A percentile compares a stretch with the other conserved stretches of the same genome.
These are phyloP conservation scores for Nakaseomyces nivariensis DNA, from an alignment of 1,139 yeast species.

Conservation along the genomic window DNA sequence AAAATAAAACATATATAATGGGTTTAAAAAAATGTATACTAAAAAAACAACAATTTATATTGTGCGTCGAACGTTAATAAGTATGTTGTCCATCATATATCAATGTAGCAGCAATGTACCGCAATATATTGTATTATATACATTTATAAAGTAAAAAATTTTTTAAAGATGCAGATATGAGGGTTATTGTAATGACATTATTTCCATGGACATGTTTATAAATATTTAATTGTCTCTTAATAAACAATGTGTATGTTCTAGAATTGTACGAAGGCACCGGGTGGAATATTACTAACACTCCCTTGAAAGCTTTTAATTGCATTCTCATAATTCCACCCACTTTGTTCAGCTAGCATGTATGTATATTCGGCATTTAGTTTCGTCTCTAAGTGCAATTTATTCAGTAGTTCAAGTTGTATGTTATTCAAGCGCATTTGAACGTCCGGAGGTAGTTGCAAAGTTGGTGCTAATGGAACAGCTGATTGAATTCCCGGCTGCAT, in stretches of 20 bases:
- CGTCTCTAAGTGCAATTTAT: constrained; percentile 62
- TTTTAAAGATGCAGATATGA: too few species aligned
- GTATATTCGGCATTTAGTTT: constrained; percentile 70
- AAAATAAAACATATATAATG: background rate
- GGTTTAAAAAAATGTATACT: too few species aligned
- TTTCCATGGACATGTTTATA: too few species aligned
- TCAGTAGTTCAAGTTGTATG: constrained; percentile 56
- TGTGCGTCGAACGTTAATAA: too few species aligned
- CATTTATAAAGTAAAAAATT: too few species aligned
- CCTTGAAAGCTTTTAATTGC: constrained; percentile 66
- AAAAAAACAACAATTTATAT: too few species aligned
- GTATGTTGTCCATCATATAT: too few species aligned
- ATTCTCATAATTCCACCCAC: constrained; percentile 68
- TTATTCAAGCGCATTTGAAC: constrained; percentile 43
- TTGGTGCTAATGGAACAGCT: constrained; percentile 17
- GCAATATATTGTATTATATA: too few species aligned
- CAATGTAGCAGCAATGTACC: too few species aligned
- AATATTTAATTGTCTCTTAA: background rate
- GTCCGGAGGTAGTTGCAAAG: constrained; percentile 36
- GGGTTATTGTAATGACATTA: too few species aligned
- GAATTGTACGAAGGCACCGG: constrained; percentile 39
- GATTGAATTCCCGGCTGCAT: background rate
- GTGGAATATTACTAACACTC: constrained; percentile 47
- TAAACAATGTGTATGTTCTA: background rate
- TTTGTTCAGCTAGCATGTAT: constrained; percentile 77